phyloP scores from a whole-genome alignment of 352 stramenopile species.

The Globisporangium carolinianum region DNA sequence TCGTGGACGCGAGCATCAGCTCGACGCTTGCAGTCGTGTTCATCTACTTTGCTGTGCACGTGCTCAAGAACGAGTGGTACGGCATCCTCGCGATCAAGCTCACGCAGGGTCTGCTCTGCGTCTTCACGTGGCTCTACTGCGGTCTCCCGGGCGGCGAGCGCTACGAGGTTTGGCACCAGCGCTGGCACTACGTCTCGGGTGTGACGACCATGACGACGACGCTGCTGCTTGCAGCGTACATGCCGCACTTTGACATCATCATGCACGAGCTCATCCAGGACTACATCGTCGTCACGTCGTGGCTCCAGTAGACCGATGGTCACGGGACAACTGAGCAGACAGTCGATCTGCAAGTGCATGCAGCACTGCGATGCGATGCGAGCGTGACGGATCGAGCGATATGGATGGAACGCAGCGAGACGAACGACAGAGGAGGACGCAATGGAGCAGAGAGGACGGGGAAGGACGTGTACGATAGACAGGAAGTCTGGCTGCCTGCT shows the following conservation, averaged over 20 bases:
- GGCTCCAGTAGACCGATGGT: constrained; percentile 22
- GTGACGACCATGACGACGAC: constrained; percentile 70
- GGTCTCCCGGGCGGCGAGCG: constrained; percentile 58
- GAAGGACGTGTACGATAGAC: background rate
- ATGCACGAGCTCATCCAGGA: constrained; percentile 70
- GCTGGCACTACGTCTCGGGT: constrained; percentile 80
- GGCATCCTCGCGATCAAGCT: constrained; percentile 64
- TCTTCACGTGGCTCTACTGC: constrained; percentile 82
- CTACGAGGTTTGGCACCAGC: constrained; percentile 78
- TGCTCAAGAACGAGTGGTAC: constrained; percentile 69
- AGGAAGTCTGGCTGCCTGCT: no score
- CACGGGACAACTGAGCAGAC: no score
- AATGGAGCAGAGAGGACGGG: background rate
- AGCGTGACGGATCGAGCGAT: no score
- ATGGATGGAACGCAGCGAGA: background rate
- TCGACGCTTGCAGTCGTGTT: constrained; percentile 64
- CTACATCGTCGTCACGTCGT: constrained; percentile 36
- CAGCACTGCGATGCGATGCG: background rate
- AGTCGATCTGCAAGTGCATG: no score
- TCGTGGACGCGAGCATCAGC: constrained; percentile 74
- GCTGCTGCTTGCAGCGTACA: constrained; percentile 64
- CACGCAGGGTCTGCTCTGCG: constrained; percentile 40
- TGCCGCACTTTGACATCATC: constrained; percentile 75
- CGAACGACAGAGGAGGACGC: background rate
- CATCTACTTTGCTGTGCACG: constrained; percentile 58